phyloP scores from a whole-genome alignment of 768 basidiomycete genomes.

The Pleurotus tuber-regium region DNA sequence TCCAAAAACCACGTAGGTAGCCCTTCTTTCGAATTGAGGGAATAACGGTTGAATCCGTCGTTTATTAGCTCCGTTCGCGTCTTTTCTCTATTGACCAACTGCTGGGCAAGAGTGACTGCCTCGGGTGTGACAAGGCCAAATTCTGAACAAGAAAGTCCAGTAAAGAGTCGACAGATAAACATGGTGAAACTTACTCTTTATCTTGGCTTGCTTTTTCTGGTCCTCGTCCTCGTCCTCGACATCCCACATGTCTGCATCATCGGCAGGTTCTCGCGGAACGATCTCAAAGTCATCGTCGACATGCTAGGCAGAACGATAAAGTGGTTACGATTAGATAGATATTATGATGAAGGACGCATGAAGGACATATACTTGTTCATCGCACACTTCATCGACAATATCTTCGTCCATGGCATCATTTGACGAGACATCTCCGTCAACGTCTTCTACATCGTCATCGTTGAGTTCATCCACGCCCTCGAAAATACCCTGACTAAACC shows the following conservation, averaged over 20 bases:
- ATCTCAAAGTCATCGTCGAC: constrained; percentile 71
- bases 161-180: not conserved
- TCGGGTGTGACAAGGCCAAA: constrained; percentile 84
- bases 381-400: constrained; percentile 10
- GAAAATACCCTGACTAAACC: constrained; percentile 96
- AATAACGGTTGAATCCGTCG: constrained; percentile 93
- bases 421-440: constrained; percentile 15
- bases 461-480: constrained; percentile 48
- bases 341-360: not conserved
- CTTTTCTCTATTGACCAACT: constrained; percentile 85
- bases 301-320: constrained; percentile 21
- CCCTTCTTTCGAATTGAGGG: constrained; percentile 87
- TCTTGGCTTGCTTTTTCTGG: constrained; percentile 58
- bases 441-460: constrained; percentile 25
- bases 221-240: constrained; percentile 77
- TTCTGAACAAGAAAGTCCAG: constrained; percentile 39
- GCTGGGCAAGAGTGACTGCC: constrained; percentile 88
- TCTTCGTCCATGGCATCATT: constrained; percentile 24
- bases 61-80: constrained; percentile 89
- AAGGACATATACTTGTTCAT: constrained; percentile 14
- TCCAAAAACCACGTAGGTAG: constrained; percentile 97
- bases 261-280: constrained; percentile 62
- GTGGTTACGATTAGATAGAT: constrained; percentile 8
- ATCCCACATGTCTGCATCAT: constrained; percentile 75
- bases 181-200: constrained; percentile 52